Base-by-base conservation (phyloP, 305 asterid genomes). In the Withania somnifera region DNA sequence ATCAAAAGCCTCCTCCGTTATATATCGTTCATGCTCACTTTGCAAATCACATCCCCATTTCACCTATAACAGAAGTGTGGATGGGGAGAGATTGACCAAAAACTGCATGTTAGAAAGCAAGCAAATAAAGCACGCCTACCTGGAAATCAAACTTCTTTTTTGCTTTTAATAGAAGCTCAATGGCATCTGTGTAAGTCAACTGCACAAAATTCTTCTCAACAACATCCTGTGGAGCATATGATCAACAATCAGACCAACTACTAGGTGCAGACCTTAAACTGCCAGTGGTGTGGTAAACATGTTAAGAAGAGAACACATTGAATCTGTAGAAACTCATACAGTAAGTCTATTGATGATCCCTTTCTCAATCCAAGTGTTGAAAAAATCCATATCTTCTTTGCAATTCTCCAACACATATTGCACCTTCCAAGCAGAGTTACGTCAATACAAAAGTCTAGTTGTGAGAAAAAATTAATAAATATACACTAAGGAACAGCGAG, bases 11-110 rank as follows among this genome's bases (percentile, higher is more conserved):
- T 91, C 96, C 87, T 94, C 99, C 9, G 98, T 92, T 86, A 95
- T 93, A 87, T 93, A 97, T 7, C 98, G 91, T 84, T 94, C 99
- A 56, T 97, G 99, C 90, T 94, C 99, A 84, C 98, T 97, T 90
- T 97, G 99, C 90, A 97, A 91, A 88, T 97, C 99, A 87, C 98
- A 91, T 86, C 99, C 98, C 99, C 99, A 97, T 77, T 90, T 89
- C 81, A 97, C 97, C 98, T 97, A 88, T 50, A 28, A 28, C n/a
- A 26, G 28, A 28, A 73, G 11, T 26, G 13, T 28, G 60, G 15
- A 73, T 5, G 42, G 79, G 38, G 61, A 82, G 47, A 28, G 52
- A 64, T 42, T 14, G 51, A 67, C 40, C 47, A 78, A 34, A 42
- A 68, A 51, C 3, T 32, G 40, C 58, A 78, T 42, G 32, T 58